Evolutionary conservation across 257 asterid genomes (phyloP).

Genomic region (Jasminum sambac): DNA sequence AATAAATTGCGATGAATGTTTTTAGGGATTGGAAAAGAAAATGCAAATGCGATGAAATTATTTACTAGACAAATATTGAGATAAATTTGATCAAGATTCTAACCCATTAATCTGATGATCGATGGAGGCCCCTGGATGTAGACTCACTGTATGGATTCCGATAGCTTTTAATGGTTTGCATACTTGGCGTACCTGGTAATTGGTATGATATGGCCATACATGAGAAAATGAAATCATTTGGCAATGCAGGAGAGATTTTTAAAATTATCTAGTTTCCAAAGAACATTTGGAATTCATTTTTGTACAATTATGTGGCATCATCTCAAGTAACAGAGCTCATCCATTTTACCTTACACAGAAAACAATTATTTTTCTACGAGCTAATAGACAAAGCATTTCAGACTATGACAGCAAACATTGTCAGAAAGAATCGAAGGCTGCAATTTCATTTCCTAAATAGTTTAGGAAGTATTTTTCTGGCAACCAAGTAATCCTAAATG

Average conservation of each 20-base stretch:
- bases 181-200: constrained; percentile 55
- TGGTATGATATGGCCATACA: constrained; percentile 2
- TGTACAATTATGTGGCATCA: background rate
- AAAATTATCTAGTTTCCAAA: background rate
- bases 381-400: background rate
- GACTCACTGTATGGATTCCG: constrained; percentile 69
- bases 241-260: constrained; percentile 8
- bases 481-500: background rate
- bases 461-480: background rate
- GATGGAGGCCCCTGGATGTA: constrained; percentile 82
- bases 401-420: background rate
- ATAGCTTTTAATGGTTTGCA: constrained; percentile 62
- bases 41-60: background rate
- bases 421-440: background rate
- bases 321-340: background rate
- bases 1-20: background rate
- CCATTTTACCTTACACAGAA: background rate
- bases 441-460: background rate
- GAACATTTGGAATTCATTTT: background rate
- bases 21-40: background rate
- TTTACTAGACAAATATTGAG: background rate
- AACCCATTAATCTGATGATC: constrained; percentile 86
- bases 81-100: constrained; percentile 23
- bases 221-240: constrained; percentile 20
- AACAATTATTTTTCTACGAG: background rate